phyloP scores from a whole-genome alignment of 768 basidiomycete species.

The Suillus subluteus region DNA sequence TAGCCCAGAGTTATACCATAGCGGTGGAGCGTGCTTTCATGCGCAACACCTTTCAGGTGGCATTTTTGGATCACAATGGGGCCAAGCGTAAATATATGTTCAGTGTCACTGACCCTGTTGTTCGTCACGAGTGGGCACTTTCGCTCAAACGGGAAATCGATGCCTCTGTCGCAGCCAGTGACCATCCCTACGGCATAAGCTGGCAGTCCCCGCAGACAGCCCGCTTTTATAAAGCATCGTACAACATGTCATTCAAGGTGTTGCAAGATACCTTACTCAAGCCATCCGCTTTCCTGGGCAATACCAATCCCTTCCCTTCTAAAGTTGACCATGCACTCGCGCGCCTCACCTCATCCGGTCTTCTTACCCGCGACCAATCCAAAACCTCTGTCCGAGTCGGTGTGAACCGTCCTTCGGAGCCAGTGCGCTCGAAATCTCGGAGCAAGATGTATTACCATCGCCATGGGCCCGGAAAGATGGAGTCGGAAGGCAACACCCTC shows the following conservation, averaged over 20 bases:
- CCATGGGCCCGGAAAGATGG: conserved; percentile 65
- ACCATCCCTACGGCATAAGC: conserved; percentile 34
- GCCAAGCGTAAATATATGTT: conserved; percentile 91
- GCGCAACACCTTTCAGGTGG: conserved; percentile 94
- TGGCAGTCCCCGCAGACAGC: conserved; percentile 42
- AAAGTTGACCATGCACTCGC: conserved; percentile 40
- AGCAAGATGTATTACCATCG: conserved; percentile 65
- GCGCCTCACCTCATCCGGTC: conserved; percentile 26
- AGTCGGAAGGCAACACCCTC: conserved; percentile 49
- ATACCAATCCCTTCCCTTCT: conserved; percentile 25
- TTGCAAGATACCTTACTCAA: conserved; percentile 83
- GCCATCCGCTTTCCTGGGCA: conserved; percentile 25
- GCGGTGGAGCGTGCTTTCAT: conserved; percentile 92
- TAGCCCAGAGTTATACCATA: conserved; percentile 79
- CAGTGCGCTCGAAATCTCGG: conserved; percentile 69
- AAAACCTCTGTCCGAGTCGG: conserved; percentile 5
- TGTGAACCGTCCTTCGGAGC: conserved; percentile 35
- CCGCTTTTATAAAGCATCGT: conserved; percentile 65
- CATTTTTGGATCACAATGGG: conserved; percentile 72
- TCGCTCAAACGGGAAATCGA: conserved; percentile 73
- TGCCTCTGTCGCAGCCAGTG: conserved; percentile 35
- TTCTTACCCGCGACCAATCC: conserved; percentile 13
- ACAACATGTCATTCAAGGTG: conserved; percentile 78
- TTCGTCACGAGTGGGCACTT: conserved; percentile 74
- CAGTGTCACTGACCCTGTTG: conserved; percentile 80